A percentile compares a stretch with the other conserved stretches of the same genome.
Conservation (phyloP, 768 basidiomycete genomes). For the Infundibulicybe gibba region DNA sequence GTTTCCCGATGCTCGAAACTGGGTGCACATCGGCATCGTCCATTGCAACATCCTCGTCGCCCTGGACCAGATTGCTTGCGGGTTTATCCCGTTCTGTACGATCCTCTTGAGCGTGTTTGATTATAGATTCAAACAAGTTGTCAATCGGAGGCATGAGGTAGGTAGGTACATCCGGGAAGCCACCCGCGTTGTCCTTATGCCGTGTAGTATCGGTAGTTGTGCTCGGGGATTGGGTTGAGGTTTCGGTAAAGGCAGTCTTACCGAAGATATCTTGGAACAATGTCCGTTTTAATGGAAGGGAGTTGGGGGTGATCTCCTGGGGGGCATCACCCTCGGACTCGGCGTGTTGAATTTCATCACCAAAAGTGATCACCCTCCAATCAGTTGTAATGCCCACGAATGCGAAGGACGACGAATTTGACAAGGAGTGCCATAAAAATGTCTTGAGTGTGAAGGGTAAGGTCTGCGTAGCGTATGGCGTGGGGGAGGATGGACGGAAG, state of each 20-base stretch:
- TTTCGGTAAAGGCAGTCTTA: conserved; percentile 54
- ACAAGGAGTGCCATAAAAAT: conserved; percentile 31
- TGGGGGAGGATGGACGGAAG: conserved; percentile 42
- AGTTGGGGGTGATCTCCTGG: conserved; percentile 27
- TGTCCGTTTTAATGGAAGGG: conserved; percentile 37
- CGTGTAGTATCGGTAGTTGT: conserved; percentile 8
- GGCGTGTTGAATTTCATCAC: conserved; percentile 45
- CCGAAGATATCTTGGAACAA: conserved; percentile 94
- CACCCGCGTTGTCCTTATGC: conserved; percentile 35
- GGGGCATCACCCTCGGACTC: conserved; percentile 40
- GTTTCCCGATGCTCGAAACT: conserved; percentile 11
- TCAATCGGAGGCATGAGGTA: conserved; percentile 77
- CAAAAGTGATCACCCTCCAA: conserved; percentile 67
- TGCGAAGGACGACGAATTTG: conserved; percentile 36
- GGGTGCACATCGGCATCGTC: conserved; percentile 24
- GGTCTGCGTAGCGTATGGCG: conserved; percentile 35
- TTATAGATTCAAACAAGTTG: conserved; percentile 52
- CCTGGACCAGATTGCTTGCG: conserved; percentile 12
- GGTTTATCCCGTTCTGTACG: conserved; percentile 25
- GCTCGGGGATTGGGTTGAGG: conserved; percentile 15
- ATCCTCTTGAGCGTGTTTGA: conserved; percentile 28
- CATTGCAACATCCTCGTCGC: conserved; percentile 45
- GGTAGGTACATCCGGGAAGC: conserved; percentile 64
- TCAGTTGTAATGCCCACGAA: conserved; percentile 68
- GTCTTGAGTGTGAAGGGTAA: conserved; percentile 66